A percentile compares a stretch with the other conserved stretches of the same genome.
phyloP scores from a whole-genome alignment of 352 stramenopile species.

The Thraustochytrium striatum region DNA sequence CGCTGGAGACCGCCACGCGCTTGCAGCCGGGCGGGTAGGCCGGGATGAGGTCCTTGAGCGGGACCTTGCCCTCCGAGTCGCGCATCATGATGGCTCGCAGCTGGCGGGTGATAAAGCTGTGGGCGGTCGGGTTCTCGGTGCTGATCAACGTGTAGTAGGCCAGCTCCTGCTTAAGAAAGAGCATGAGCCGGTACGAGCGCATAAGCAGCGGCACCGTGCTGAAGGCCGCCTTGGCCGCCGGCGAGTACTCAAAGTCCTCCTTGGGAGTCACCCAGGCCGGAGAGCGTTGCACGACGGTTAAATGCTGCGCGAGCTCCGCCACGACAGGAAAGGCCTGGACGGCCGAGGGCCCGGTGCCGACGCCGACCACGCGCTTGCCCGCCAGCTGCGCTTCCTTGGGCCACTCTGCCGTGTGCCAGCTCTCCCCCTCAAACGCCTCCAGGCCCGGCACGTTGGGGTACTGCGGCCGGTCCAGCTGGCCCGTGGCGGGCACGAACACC shows the following conservation, averaged over 20 bases:
- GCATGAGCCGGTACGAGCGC: neutral
- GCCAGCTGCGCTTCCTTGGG: neutral
- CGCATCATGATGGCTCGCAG: neutral
- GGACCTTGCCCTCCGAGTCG: neutral
- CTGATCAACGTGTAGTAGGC: neutral
- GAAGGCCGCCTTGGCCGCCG: neutral
- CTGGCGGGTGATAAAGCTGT: neutral
- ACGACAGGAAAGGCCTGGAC: conserved; percentile 45
- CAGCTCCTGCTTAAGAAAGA: neutral
- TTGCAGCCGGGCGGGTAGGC: conserved; percentile 35
- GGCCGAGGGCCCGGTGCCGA: conserved; percentile 37
- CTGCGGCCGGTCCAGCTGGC: conserved; percentile 35
- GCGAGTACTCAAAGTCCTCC: conserved; percentile 23
- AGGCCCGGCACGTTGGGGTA: conserved; percentile 26
- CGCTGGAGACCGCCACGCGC: conserved; percentile 13
- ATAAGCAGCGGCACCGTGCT: neutral
- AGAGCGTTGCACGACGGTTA: conserved; percentile 44
- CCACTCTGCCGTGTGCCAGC: conserved; percentile 45
- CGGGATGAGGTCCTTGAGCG: neutral
- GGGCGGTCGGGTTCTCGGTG: too few relatives aligned
- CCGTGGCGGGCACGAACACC: conserved; percentile 28
- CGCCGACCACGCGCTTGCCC: conserved; percentile 40
- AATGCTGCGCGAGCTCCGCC: conserved; percentile 1
- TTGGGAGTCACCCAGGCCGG: conserved; percentile 13
- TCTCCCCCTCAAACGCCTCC: conserved; percentile 40